Percentiles rank a stretch among this genome's conserved stretches.
Evolutionary conservation across 176 grass and related monocot species (phyloP).

Genomic region (Carex cristatella): DNA sequence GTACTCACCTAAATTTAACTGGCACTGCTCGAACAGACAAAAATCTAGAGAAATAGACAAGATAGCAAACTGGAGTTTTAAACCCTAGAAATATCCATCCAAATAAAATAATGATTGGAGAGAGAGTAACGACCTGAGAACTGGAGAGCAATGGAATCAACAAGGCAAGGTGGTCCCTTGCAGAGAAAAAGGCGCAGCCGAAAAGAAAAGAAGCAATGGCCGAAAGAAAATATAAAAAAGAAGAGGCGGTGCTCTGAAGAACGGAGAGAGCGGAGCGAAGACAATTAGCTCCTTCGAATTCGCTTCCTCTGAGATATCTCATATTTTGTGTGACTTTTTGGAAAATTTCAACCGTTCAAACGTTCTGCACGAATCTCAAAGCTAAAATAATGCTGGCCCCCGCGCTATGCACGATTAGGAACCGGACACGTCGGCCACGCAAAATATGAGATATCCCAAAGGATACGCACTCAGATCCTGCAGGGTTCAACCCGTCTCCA

Average conservation of each 20-base stretch:
- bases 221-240: neutral
- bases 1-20: neutral
- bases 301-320: too few relatives aligned
- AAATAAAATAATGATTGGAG: neutral
- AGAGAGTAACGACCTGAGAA: constrained; percentile 11
- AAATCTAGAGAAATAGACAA: neutral
- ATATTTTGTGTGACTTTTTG: too few relatives aligned
- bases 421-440: too few relatives aligned
- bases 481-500: neutral
- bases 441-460: too few relatives aligned
- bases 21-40: neutral
- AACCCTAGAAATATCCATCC: constrained; percentile 7
- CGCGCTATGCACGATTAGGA: too few relatives aligned
- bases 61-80: neutral
- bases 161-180: neutral
- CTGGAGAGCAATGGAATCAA: neutral
- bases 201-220: neutral
- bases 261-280: neutral
- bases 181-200: neutral
- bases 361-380: too few relatives aligned
- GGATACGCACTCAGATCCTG: too few relatives aligned
- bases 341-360: too few relatives aligned
- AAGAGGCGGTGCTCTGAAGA: neutral
- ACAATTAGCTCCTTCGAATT: neutral
- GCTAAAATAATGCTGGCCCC: too few relatives aligned